Base-by-base conservation (phyloP, 495 filamentous ascomycete genomes). In the Penicillium silybi region DNA sequence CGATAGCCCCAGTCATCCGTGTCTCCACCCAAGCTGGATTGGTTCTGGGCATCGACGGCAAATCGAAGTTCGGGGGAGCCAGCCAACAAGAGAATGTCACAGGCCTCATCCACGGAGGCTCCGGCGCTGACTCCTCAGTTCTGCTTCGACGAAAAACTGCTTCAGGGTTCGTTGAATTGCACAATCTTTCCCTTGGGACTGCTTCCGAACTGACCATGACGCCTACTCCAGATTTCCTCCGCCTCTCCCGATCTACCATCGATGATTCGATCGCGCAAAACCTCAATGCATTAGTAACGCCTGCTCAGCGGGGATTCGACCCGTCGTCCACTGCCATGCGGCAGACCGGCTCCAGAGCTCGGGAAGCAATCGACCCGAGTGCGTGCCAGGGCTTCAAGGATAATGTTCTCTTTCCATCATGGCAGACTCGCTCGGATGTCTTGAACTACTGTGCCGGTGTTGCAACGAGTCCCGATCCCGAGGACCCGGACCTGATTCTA, bases 241-340 rank as follows among this genome's bases (percentile, higher is more conserved):
- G 88, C 18, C 56, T 95, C 51, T 97, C 93, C 6, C 82, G 93
- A 49, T 78, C 81, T 49, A 81, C 88, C 20, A 88, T 96, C 56
- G 93, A 98, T 65, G 93, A 98, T 64, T 88, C 87, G 15, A 96
- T 98, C 58, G 84, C 83, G 1, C 92, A 96, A 64, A 90, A 96
- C 56, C 79, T 98, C 38, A 98, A 98, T 72, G 89, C 90, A 2
- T 78, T 98, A 20, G 69, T 90, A 29, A 92, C 87, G 2, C 93
- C 93, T 0, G 74, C 88, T 15, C 74, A 62, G 22, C 65, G 71
- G 18, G 81, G 81, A 7, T 98, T 95, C 65, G 87, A 96, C 56
- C 89, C 93, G 15, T 76, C 85, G 1, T 90, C 89, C 1, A 96
- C 89, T 5, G 69, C 76, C 2, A 68, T 80, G 3, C 79, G 83